Percentiles rank a stretch among this genome's conserved stretches.
These are phyloP conservation scores for Chaetomium fimeti DNA, from an alignment of 495 filamentous ascomycete genomes.

Conservation along the genomic window DNA sequence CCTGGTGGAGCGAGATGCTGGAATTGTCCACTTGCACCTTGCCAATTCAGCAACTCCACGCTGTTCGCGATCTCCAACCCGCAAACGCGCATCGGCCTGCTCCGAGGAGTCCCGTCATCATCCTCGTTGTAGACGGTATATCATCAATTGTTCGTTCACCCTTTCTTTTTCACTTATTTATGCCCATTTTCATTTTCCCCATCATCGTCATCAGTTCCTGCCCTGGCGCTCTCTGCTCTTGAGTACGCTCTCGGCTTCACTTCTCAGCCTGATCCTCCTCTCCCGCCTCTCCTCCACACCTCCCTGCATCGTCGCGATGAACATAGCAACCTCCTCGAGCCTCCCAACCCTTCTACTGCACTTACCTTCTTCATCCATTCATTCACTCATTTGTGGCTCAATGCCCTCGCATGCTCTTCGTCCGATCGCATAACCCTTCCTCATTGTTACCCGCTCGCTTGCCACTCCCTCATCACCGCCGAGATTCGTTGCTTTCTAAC, in stretches of 20 bases:
- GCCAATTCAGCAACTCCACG: conserved; percentile 17
- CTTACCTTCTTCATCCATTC: conserved; percentile 30
- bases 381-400: conserved; percentile 29
- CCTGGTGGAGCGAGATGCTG: neutral
- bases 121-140: conserved; percentile 17
- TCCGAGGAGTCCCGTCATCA: conserved; percentile 9
- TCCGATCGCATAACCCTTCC: conserved; percentile 26
- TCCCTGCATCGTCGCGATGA: conserved; percentile 29
- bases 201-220: conserved; percentile 16
- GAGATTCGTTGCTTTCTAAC: conserved; percentile 46
- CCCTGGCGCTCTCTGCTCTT: conserved; percentile 10
- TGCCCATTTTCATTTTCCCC: conserved; percentile 24
- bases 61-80: conserved; percentile 13
- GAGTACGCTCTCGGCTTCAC: conserved; percentile 14
- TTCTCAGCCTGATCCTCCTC: conserved; percentile 23
- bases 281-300: conserved; percentile 24
- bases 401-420: conserved; percentile 31
- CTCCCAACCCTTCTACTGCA: conserved; percentile 25
- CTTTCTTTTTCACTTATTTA: conserved; percentile 34
- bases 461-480: conserved; percentile 31
- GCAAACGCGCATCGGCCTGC: conserved; percentile 26
- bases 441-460: conserved; percentile 31
- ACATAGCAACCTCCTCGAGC: conserved; percentile 19
- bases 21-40: neutral
- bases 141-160: conserved; percentile 43